A percentile compares a stretch with the other conserved stretches of the same genome.
phyloP scores from a whole-genome alignment of 208 protist genomes.

The Angomonas desouzai region DNA sequence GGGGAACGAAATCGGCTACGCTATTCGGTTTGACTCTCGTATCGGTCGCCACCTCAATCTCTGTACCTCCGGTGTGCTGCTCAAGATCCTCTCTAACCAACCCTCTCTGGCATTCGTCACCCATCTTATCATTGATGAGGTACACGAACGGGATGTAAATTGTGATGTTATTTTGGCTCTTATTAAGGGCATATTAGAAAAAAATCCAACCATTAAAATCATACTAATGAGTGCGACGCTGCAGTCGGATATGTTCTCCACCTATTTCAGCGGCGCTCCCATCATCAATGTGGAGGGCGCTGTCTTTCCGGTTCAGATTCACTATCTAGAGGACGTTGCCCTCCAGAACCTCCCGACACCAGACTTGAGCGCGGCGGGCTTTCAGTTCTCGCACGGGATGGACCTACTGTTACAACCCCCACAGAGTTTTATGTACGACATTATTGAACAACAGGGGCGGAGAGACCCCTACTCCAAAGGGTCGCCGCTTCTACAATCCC shows the following conservation, averaged over 20 bases:
- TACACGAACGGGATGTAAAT: constrained; percentile 98
- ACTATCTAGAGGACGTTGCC: constrained; percentile 72
- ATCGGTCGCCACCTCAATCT: constrained; percentile 92
- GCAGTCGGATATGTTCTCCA: constrained; percentile 95
- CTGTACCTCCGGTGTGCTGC: constrained; percentile 98
- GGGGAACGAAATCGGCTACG: constrained; percentile 95
- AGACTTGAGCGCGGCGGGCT: background rate
- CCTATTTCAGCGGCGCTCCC: constrained; percentile 91
- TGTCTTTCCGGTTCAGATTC: constrained; percentile 63
- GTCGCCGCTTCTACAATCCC: background rate
- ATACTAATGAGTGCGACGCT: constrained; percentile 99
- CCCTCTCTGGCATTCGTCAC: constrained; percentile 84
- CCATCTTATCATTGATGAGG: constrained; percentile 99
- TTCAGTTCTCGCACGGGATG: background rate
- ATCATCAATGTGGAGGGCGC: constrained; percentile 72
- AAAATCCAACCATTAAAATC: constrained; percentile 89
- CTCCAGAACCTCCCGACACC: no score
- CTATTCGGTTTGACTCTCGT: constrained; percentile 95
- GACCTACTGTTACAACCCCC: constrained; percentile 6
- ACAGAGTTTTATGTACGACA: constrained; percentile 53
- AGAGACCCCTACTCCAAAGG: background rate
- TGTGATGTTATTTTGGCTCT: constrained; percentile 98
- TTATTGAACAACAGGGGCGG: constrained; percentile 14
- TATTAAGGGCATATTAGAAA: constrained; percentile 81
- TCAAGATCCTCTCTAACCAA: constrained; percentile 94